Conservation (phyloP, 805 yeast species). For the Spathaspora sp. region DNA sequence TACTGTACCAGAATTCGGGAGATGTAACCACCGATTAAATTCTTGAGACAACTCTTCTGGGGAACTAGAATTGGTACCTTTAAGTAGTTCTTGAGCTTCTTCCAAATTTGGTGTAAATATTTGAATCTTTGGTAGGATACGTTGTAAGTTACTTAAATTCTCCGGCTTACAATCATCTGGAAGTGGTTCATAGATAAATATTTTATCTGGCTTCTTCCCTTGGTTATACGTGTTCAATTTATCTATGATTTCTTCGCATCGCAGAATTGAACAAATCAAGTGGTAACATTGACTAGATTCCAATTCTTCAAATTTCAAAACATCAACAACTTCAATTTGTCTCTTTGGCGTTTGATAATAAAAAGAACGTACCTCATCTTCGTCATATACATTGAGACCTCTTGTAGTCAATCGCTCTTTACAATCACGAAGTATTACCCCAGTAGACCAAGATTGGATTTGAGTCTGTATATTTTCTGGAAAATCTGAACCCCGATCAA, state of each 20-base stretch:
- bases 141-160: constrained; percentile 27
- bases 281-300: constrained; percentile 50
- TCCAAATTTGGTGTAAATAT: constrained; percentile 81
- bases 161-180: constrained; percentile 69
- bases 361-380: constrained; percentile 53
- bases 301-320: constrained; percentile 36
- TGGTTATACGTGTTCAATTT: constrained; percentile 21
- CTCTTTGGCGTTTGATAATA: constrained; percentile 59
- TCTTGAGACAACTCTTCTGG: constrained; percentile 42
- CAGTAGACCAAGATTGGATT: constrained; percentile 60
- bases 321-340: constrained; percentile 55
- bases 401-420: constrained; percentile 61
- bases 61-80: constrained; percentile 41
- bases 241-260: constrained; percentile 50
- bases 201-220: constrained; percentile 20
- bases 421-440: constrained; percentile 53
- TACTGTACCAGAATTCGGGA: constrained; percentile 47
- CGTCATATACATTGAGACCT: constrained; percentile 76
- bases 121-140: constrained; percentile 44
- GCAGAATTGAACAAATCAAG: constrained; percentile 66
- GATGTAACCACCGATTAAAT: constrained; percentile 40
- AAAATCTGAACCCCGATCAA: constrained; percentile 80
- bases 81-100: constrained; percentile 70
- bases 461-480: constrained; percentile 45
- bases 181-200: constrained; percentile 79